Percentiles rank a stretch among this genome's conserved stretches.
phyloP scores from a whole-genome alignment of 352 stramenopile species.

The Pythium chondricola region DNA sequence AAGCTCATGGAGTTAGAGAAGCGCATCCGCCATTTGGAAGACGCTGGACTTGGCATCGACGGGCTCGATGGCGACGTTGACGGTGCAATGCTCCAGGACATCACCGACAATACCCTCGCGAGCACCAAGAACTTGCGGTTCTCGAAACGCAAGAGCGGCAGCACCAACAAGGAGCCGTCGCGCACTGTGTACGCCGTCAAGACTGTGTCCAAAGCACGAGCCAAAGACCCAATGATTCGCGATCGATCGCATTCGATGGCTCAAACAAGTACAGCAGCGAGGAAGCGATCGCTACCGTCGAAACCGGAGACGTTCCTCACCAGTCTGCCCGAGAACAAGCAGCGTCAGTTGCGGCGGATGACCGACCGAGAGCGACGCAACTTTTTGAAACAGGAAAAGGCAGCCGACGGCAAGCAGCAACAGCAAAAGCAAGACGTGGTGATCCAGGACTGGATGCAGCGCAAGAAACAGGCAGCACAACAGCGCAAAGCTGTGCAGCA shows the following conservation, averaged over 20 bases:
- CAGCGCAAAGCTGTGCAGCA: constrained; percentile 35
- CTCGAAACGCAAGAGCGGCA: constrained; percentile 39
- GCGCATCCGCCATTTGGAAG: constrained; percentile 81
- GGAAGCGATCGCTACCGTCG: constrained; percentile 25
- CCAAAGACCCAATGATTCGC: constrained; percentile 4
- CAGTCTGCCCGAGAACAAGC: constrained; percentile 50
- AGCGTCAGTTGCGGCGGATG: constrained; percentile 57
- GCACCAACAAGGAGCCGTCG: constrained; percentile 32
- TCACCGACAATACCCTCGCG: constrained; percentile 18
- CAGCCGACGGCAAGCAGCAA: constrained; percentile 23
- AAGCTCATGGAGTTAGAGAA: constrained; percentile 88
- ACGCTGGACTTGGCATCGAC: constrained; percentile 43
- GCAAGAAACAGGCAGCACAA: constrained; percentile 49
- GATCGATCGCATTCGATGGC: constrained; percentile 6
- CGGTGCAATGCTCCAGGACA: constrained; percentile 13
- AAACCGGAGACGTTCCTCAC: constrained; percentile 52
- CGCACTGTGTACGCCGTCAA: constrained; percentile 57
- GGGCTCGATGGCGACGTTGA: constrained; percentile 26
- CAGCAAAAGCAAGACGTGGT: constrained; percentile 58
- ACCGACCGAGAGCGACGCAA: constrained; percentile 50
- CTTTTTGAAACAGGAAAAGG: constrained; percentile 58
- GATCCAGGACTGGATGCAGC: constrained; percentile 68
- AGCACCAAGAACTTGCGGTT: constrained; percentile 37
- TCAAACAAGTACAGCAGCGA: constrained; percentile 8
- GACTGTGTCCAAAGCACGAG: constrained; percentile 8